phyloP scores from a whole-genome alignment of 1,139 yeast genomes.

The Debaryomycetaceae sp. region DNA sequence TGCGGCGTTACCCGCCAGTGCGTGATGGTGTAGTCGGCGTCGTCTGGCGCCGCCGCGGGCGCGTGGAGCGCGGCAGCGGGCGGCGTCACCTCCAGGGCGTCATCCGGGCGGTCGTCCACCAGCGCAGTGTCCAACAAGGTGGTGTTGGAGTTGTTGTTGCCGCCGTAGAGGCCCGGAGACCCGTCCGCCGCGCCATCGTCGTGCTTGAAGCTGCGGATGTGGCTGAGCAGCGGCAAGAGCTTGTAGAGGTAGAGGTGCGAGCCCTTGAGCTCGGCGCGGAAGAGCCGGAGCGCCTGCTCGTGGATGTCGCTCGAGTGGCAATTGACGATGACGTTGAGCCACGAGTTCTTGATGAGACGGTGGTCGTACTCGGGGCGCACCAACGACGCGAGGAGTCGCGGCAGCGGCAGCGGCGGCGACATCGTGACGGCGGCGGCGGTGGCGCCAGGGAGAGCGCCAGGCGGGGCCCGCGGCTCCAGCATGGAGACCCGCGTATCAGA shows the following conservation, averaged over 20 bases:
- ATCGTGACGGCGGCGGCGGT: neutral
- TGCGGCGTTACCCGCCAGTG: slow-evolving; percentile 44
- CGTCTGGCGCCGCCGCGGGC: too few species aligned
- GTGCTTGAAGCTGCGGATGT: slow-evolving; percentile 35
- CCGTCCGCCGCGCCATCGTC: neutral
- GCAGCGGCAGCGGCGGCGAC: slow-evolving; percentile 1
- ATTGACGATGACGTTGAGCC: slow-evolving; percentile 40
- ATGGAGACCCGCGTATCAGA: too few species aligned
- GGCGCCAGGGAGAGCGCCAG: neutral
- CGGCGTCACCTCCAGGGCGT: too few species aligned
- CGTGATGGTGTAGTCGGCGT: slow-evolving; percentile 17
- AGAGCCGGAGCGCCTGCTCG: slow-evolving; percentile 41
- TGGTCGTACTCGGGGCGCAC: slow-evolving; percentile 33
- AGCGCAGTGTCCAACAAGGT: slow-evolving; percentile 5
- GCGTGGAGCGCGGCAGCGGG: too few species aligned
- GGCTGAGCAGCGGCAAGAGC: slow-evolving; percentile 44
- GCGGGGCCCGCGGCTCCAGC: too few species aligned
- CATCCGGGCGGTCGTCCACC: too few species aligned
- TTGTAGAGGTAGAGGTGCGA: slow-evolving; percentile 55
- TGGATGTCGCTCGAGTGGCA: slow-evolving; percentile 31
- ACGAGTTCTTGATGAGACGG: slow-evolving; percentile 30
- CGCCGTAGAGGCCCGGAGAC: slow-evolving; percentile 5
- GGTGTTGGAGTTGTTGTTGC: neutral
- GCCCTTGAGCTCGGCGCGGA: slow-evolving; percentile 64
- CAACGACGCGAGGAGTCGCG: slow-evolving; percentile 13